phyloP scores from a whole-genome alignment of 257 asterid species.

The Scutellaria minor region DNA sequence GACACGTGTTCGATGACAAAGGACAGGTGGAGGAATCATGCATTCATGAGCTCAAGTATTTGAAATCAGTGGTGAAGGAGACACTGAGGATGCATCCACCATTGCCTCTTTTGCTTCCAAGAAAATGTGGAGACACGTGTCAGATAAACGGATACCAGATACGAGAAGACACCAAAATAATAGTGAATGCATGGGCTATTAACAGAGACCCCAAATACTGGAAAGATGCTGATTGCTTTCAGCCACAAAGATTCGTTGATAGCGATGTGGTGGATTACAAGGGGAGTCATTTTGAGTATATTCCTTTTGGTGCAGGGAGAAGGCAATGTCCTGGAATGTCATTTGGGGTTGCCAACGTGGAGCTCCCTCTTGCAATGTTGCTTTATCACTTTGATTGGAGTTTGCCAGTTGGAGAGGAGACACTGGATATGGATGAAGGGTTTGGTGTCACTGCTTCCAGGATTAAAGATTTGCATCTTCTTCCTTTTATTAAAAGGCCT shows the following conservation, averaged over 20 bases:
- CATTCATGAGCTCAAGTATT: constrained; percentile 23
- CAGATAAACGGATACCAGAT: constrained; percentile 32
- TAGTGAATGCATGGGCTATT: constrained; percentile 36
- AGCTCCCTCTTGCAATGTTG: constrained; percentile 36
- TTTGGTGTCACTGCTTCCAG: constrained; percentile 28
- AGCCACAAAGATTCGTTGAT: constrained; percentile 38
- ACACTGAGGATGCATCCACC: constrained; percentile 28
- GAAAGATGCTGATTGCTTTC: constrained; percentile 22
- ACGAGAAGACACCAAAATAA: background rate
- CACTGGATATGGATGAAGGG: constrained; percentile 36
- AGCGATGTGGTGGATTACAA: constrained; percentile 1
- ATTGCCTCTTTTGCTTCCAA: constrained; percentile 24
- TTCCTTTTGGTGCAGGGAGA: constrained; percentile 43
- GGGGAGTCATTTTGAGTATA: constrained; percentile 23
- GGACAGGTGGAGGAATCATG: constrained; percentile 17
- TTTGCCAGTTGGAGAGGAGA: constrained; percentile 17
- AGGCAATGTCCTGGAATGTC: constrained; percentile 37
- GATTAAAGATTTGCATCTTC: background rate
- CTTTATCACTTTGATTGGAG: constrained; percentile 40
- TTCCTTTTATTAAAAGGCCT: constrained; percentile 28
- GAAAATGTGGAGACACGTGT: constrained; percentile 20
- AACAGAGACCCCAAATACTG: constrained; percentile 35
- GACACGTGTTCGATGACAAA: constrained; percentile 22
- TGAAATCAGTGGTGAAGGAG: constrained; percentile 31
- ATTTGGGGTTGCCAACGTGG: constrained; percentile 37